Base-by-base conservation (phyloP, 2,329 filamentous ascomycete genomes). In the Aureobasidium sp. region DNA sequence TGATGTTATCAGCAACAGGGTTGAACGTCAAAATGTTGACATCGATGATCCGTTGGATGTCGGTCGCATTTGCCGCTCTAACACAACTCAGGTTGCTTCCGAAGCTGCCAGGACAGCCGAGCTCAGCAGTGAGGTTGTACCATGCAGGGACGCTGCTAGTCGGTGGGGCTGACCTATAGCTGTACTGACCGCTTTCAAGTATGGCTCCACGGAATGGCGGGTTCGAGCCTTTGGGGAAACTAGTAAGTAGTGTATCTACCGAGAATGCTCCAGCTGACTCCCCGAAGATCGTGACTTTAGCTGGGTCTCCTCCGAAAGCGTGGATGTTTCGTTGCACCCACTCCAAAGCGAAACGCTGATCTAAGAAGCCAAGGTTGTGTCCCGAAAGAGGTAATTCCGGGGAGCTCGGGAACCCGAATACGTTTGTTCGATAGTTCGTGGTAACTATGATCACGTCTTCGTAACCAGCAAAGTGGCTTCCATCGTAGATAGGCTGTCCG, bases 391-490 rank as follows among this genome's bases (percentile, higher is more conserved):
- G 73, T 9, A 77, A 61, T 65, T 75, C 65, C 62, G 75, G 64
- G 62, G 73, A 62, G 63, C 66, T 66, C 65, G 72, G 70, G 66
- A 78, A 78, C 11, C 76, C 76, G 64, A 78, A 77, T n/a, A 73
- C 72, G 45, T 73, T 74, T 1, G 71, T 73, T 4, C 72, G 62
- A 61, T 74, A 74, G 45, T 74, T 73, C 13, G 66, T 57, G 3
- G 69, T 68, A 2, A 74, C 72, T 13, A 74, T 67, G 36, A 74
- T 67, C 7, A 73, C 70, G 64, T 73, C 70, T 47, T 73, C 69
- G 42, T 73, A 69, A 4, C 65, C 65, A 16, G 72, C 72, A 45
- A 74, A 70, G 16, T 49, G 65, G 58, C 69, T 70, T 1, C 72
- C 72, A 49, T 72, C 69, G 59, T 74, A 74, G 13, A 63, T 54